Conservation (phyloP, 805 yeast genomes). For the Suhomyces sp. region DNA sequence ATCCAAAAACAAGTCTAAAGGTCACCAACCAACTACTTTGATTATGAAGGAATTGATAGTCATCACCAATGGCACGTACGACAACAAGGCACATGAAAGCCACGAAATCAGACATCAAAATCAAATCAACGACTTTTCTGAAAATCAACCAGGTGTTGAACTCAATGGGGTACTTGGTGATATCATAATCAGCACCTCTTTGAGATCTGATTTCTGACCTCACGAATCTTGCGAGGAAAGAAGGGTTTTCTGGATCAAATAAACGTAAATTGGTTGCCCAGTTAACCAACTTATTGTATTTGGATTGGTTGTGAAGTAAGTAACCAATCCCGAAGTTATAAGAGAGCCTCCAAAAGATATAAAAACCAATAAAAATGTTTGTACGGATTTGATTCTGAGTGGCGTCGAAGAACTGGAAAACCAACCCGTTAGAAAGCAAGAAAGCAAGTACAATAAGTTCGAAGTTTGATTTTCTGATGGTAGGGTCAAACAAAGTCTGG, state of each 20-base stretch:
- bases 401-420: slow-evolving; percentile 27
- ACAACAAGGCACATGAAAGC: slow-evolving; percentile 68
- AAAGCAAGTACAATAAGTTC: slow-evolving; percentile 58
- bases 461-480: slow-evolving; percentile 61
- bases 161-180: slow-evolving; percentile 55
- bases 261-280: slow-evolving; percentile 48
- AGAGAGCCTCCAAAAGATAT: slow-evolving; percentile 70
- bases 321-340: slow-evolving; percentile 82
- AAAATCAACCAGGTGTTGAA: slow-evolving; percentile 82
- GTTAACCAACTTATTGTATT: slow-evolving; percentile 50
- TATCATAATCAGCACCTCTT: slow-evolving; percentile 35
- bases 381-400: slow-evolving; percentile 21
- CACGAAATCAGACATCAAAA: slow-evolving; percentile 81
- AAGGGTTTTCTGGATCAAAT: slow-evolving; percentile 33
- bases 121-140: slow-evolving; percentile 75
- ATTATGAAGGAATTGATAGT: slow-evolving; percentile 34
- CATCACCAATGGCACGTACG: slow-evolving; percentile 41
- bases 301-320: slow-evolving; percentile 64
- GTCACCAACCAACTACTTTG: slow-evolving; percentile 46
- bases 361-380: slow-evolving; percentile 50
- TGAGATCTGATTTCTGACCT: slow-evolving; percentile 35
- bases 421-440: slow-evolving; percentile 30
- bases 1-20: slow-evolving; percentile 59
- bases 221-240: slow-evolving; percentile 41
- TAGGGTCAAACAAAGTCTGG: slow-evolving; percentile 75